Percentiles rank a stretch among this genome's conserved stretches.
These are phyloP conservation scores for Cytospora leucostoma DNA, from an alignment of 2,329 filamentous ascomycete genomes.

Conservation along the genomic window DNA sequence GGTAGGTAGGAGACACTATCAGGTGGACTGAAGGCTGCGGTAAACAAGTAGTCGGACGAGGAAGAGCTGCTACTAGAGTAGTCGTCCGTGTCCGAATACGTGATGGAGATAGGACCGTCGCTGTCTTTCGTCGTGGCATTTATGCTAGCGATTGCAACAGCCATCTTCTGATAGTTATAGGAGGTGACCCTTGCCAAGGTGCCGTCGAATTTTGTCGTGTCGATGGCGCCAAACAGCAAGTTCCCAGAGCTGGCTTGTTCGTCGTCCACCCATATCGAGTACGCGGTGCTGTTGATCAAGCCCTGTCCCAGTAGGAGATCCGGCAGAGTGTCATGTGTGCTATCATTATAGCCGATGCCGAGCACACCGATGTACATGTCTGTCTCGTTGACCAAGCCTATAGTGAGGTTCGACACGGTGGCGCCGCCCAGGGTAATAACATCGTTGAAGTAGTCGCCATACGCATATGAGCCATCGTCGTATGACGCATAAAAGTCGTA, in stretches of 20 bases:
- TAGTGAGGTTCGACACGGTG: constrained; percentile 33
- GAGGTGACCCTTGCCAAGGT: constrained; percentile 15
- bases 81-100: neutral
- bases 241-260: constrained; percentile 33
- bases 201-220: constrained; percentile 33
- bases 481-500: constrained; percentile 22
- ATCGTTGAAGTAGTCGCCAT: constrained; percentile 35
- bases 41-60: constrained; percentile 18
- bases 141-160: constrained; percentile 16
- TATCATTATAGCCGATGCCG: constrained; percentile 35
- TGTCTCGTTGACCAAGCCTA: constrained; percentile 33
- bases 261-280: constrained; percentile 39
- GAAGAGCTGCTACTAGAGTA: neutral
- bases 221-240: constrained; percentile 38
- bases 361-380: constrained; percentile 33
- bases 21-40: constrained; percentile 29
- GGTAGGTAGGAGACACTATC: constrained; percentile 35
- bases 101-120: constrained; percentile 16
- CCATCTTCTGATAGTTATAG: constrained; percentile 11
- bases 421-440: constrained; percentile 33
- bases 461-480: constrained; percentile 25
- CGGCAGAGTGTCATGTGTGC: constrained; percentile 28
- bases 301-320: constrained; percentile 34
- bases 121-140: constrained; percentile 22
- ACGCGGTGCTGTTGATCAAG: constrained; percentile 35